Base-by-base conservation (phyloP, 2,329 filamentous ascomycete genomes). In the Curvularia sp. region DNA sequence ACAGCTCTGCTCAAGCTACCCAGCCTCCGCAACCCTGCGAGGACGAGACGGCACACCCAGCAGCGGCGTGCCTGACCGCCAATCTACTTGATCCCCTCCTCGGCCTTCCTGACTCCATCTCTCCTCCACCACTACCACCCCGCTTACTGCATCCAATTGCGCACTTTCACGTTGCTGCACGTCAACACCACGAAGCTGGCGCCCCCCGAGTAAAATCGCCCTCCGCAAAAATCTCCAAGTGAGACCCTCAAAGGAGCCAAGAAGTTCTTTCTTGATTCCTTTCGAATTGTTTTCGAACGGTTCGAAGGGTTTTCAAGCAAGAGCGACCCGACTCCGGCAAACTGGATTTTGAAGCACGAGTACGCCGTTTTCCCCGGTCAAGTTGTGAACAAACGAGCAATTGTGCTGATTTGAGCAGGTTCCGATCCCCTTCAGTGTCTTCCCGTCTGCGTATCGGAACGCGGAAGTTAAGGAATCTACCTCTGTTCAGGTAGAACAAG, bases 321-420 rank as follows among this genome's bases (percentile, higher is more conserved):
- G 85, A 87, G 83, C 88, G 83, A 83, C 81, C 80, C 79, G 83
- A 88, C 90, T 89, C 88, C 90, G 90, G 92, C 92, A 97, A 92
- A 86, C 93, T 97, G 93, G 93, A 97, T 92, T 97, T 96, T 95
- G 93, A 97, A 91, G 93, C 93, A 84, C 91, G 93, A 84, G 91
- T 97, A 84, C 92, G 67, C 22, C 20, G 15, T 26, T 48, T 30
- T 30, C 7, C 28, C 9, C 28, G 3, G 5, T 24, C 26, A 4
- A 31, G 8, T 31, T 31, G 30, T 31, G 30, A 12, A 31, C 26
- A 43, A 31, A 48, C 33, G n/a, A 50, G 26, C 26, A 7, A 39
- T 56, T 50, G 30, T 54, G 56, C 66, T 70, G 52, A 70, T 64
- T 49, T 38, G 43, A 30, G 18, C 65, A 73, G 68, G 71, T 73